Conservation (phyloP, 2,329 filamentous ascomycete genomes). For the Colletotrichum lindemuthianum region DNA sequence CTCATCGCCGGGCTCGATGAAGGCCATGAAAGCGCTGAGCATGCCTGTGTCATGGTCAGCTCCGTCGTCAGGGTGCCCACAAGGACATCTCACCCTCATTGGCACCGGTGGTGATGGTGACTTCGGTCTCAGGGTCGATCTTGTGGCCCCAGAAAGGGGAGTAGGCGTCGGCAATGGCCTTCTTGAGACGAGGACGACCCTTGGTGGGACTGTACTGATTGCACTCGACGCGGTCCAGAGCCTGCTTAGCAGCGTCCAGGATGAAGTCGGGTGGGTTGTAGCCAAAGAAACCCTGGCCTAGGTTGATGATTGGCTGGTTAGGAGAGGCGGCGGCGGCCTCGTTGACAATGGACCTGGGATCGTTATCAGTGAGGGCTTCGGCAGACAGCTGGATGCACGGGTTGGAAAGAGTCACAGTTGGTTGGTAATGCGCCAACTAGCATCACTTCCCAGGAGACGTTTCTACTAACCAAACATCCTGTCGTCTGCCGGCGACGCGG, state of each 20-base stretch:
- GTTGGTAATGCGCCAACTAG: not conserved
- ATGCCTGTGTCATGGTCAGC: constrained; percentile 65
- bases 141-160: constrained; percentile 85
- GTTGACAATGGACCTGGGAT: constrained; percentile 70
- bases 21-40: constrained; percentile 97
- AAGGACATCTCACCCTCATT: constrained; percentile 70
- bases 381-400: not conserved
- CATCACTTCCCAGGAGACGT: not conserved
- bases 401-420: not conserved
- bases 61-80: not conserved
- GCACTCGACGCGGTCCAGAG: constrained; percentile 91
- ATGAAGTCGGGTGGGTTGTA: constrained; percentile 96
- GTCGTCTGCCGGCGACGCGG: constrained; percentile 58
- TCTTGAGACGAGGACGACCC: constrained; percentile 88
- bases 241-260: constrained; percentile 88
- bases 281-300: constrained; percentile 81
- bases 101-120: constrained; percentile 92
- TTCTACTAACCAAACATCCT: constrained; percentile 61
- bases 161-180: constrained; percentile 94
- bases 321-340: constrained; percentile 72
- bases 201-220: constrained; percentile 99
- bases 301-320: constrained; percentile 71
- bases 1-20: constrained; percentile 93
- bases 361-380: constrained; percentile 10
- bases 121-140: constrained; percentile 89